These are phyloP conservation scores for Fusarium sacchari DNA, from an alignment of 2,329 filamentous ascomycete genomes.

Conservation along the genomic window DNA sequence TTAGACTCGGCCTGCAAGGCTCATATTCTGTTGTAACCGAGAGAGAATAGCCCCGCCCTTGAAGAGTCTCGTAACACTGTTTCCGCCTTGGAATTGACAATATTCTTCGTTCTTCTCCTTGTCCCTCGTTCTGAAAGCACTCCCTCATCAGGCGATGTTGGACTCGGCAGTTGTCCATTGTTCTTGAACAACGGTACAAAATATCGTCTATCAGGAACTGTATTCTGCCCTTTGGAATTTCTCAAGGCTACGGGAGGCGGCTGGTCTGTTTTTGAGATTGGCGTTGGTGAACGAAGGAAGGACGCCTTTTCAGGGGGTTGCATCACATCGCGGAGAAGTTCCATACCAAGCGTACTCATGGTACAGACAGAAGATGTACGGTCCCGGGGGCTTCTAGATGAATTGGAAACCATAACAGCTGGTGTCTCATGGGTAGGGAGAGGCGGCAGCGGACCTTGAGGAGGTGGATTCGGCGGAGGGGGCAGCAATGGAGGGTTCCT, in stretches of 20 bases:
- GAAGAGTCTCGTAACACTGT: constrained; percentile 22
- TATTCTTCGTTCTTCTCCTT: not conserved
- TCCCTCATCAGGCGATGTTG: constrained; percentile 21
- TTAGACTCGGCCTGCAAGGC: not conserved
- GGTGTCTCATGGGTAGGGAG: not conserved
- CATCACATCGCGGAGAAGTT: constrained; percentile 38
- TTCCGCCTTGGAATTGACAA: not conserved
- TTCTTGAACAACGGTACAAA: constrained; percentile 34
- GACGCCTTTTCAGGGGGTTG: not conserved
- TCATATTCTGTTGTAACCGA: constrained; percentile 36
- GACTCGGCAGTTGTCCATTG: constrained; percentile 21
- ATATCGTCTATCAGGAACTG: constrained; percentile 21
- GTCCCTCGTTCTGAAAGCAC: not conserved
- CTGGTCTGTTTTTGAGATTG: not conserved
- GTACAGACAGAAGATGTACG: constrained; percentile 22
- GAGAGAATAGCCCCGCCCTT: constrained; percentile 18
- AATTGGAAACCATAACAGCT: not conserved
- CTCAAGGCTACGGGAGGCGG: not conserved
- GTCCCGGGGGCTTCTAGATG: not conserved
- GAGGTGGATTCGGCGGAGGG: not conserved
- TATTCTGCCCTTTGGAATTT: not conserved
- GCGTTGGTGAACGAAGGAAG: not conserved
- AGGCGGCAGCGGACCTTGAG: not conserved
- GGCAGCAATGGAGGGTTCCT: not conserved
- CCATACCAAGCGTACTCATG: constrained; percentile 39